Evolutionary conservation across 441 rosid species (phyloP), one percentile per base, ranked within the genome.

Genomic region (Euphorbia schlechtendalii): DNA sequence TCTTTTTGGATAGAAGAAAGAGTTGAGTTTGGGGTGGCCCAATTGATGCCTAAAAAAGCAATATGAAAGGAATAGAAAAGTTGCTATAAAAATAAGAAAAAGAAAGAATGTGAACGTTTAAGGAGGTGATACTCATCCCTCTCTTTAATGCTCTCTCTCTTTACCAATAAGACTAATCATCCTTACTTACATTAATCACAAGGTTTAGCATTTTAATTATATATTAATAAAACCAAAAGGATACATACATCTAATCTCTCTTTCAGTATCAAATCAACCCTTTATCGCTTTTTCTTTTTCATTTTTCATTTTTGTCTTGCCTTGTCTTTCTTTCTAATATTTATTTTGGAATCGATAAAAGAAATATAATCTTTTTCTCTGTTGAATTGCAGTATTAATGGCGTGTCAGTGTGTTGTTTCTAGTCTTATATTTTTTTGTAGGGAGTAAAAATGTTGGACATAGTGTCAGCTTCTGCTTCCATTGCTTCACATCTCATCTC

Each of bases 271-370:
- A 34, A 62, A n/a, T n/a, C n/a, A n/a, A n/a, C n/a, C 45, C 67
- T 25, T 30, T 62, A 54, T 45, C 72, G 25, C 55, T 30, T 14
- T 55, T 64, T 66, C 73, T 65, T 40, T 68, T 70, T 73, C 76
- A 73, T n/a, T 18, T n/a, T 76, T 73, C 63, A 49, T 62, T 69
- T 70, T 77, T 77, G 80, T 75, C 82, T 75, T 71, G 68, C 77
- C 58, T 71, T 73, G 69, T 78, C 76, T 54, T 66, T 58, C 3
- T 34, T 3, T 36, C 9, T n/a, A 30, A 22, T 56, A 56, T 14
- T 40, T 24, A 14, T 38, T 18, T 22, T 5, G 17, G 24, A 5
- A 18, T 63, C 17, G 10, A n/a, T n/a, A n/a, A n/a, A n/a, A n/a
- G n/a, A n/a, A n/a, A n/a, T n/a, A n/a, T n/a, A n/a, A n/a, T n/a